Base-by-base conservation (phyloP, 306 rosid genomes). In the Gleditsia sinensis region DNA sequence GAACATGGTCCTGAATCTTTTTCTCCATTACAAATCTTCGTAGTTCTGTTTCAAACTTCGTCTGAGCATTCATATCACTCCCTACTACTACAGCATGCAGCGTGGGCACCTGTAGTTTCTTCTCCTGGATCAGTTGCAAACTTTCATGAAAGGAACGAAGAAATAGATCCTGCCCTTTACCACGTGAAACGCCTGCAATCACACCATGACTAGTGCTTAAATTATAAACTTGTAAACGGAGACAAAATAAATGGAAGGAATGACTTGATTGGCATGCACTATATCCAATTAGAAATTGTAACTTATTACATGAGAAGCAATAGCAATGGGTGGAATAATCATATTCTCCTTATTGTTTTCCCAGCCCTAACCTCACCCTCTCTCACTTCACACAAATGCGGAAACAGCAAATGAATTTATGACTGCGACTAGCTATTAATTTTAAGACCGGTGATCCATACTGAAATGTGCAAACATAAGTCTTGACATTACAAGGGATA, bases 131-230 rank as follows among this genome's bases (percentile, higher is more conserved):
- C 58, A 86, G 30, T 74, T 78, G 89, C 88, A 91, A 71, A 79
- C 96, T 86, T 58, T 87, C 87, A 80, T 85, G 58, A 70, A 94
- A 91, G 53, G 99, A 78, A n/a, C 81, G 88, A 21, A 92, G 97
- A 92, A 94, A 94, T 46, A 92, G 89, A 84, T 94, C 96, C 86
- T 92, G 96, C 50, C 97, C 97, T 83, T 94, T 94, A 58, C 96
- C 98, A 17, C 96, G 91, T 21, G 98, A 94, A 72, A 91, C 97
- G 84, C 98, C 98, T 91, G 85, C 80, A 79, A 37, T 69, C 76
- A 65, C 42, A 61, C 42, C 59, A 75, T 65, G 0, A 60, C 32
- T 24, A 14, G 68, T 9, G 66, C 48, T 84, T 70, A 84, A 67
- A 67, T 61, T 49, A 64, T 54, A 53, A 33, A 53, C 9, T 24